Evolutionary conservation across 441 rosid species (phyloP), one percentile per base, ranked within the genome.

Genomic region (Gossypium lobatum): DNA sequence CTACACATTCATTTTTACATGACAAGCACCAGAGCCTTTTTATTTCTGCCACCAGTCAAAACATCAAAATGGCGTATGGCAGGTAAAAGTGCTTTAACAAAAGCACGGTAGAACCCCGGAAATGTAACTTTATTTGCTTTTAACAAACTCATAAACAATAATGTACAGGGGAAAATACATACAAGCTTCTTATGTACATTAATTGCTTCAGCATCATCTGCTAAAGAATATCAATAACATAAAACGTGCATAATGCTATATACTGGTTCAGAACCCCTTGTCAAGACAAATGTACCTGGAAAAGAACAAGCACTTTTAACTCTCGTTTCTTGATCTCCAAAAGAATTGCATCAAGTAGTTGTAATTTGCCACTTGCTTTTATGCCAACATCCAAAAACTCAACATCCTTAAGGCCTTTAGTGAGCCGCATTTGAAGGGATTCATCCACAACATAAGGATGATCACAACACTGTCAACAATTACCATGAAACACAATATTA

Each of bases 291-390:
- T 17, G 4, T 83, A 92, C 99, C 98, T 96, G 97, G 83, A 89
- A 93, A 80, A 93, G 86, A 80, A 96, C 73, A 61, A 96, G 84
- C 62, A 86, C 97, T 86, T 84, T 91, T 55, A 86, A 77, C 78
- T 87, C 85, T 61, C 50, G 89, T 26, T 75, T 81, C 80, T 84
- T 88, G 74, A 88, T 79, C 77, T 87, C 92, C 42, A 34, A 74
- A 71, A 96, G 97, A 92, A 96, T 82, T 25, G 79, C 83, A 66
- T 91, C 93, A 68, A 96, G 93, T 71, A 92, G 85, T 70, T 84
- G 87, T 73, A 93, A 85, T 82, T 96, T 96, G 72, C 98, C 97
- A 70, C 99, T 89, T 55, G 93, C 98, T 84, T 89, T 88, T 83
- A 89, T 86, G 76, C 89, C 99, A 80, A 86, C 81, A 77, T 93